Conservation (phyloP, 2,329 filamentous ascomycete genomes). For the Paecilomyces sp. region DNA sequence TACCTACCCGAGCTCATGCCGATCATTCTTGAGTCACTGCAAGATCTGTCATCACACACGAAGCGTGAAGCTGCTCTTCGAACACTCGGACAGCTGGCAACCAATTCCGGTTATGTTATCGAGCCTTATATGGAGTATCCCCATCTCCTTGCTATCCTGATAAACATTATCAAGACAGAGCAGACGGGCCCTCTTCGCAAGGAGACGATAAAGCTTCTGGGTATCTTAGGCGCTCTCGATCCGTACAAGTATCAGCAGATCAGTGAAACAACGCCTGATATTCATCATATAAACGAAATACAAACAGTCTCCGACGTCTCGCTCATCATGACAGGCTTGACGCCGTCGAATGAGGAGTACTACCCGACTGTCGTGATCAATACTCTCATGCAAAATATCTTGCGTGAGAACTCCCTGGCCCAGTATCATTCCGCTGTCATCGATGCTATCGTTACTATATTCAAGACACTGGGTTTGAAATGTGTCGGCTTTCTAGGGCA, state of each 20-base stretch:
- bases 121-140: conserved; percentile 93
- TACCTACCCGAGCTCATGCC: conserved; percentile 93
- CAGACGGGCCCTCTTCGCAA: conserved; percentile 78
- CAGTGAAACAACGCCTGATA: conserved; percentile 78
- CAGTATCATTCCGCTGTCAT: conserved; percentile 92
- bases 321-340: conserved; percentile 94
- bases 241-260: conserved; percentile 94
- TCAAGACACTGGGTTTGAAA: conserved; percentile 90
- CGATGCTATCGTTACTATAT: conserved; percentile 98
- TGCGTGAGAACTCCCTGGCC: conserved; percentile 82
- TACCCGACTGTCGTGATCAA: conserved; percentile 98
- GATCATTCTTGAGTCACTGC: conserved; percentile 85
- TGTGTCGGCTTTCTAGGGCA: conserved; percentile 91
- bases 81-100: conserved; percentile 84
- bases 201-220: conserved; percentile 94
- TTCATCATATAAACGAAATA: conserved; percentile 62
- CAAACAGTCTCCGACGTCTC: conserved; percentile 81
- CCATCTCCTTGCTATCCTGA: conserved; percentile 82
- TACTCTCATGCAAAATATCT: conserved; percentile 74
- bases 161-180: conserved; percentile 90
- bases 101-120: conserved; percentile 96
- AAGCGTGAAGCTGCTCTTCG: conserved; percentile 89
- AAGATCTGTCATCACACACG: conserved; percentile 82
- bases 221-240: conserved; percentile 88
- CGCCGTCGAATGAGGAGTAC: conserved; percentile 95